Conservation (phyloP, 176 grass and related monocot genomes). For the Aegilops tauschii region DNA sequence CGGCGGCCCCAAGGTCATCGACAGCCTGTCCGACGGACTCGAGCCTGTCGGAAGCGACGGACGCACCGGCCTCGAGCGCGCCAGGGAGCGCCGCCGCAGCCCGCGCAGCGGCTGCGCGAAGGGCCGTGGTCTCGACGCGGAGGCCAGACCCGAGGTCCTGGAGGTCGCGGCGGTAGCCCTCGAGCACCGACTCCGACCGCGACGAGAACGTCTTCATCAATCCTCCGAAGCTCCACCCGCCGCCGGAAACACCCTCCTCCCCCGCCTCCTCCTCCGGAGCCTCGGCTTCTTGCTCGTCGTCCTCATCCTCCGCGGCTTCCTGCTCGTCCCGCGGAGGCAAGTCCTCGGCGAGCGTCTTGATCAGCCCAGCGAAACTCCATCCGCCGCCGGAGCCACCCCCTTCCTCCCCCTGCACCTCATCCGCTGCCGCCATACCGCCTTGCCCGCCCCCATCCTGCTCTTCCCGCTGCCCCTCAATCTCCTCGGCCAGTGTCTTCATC, state of each 20-base stretch:
- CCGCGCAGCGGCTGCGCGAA: slow-evolving; percentile 49
- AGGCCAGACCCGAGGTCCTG: slow-evolving; percentile 72
- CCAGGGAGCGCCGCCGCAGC: slow-evolving; percentile 32
- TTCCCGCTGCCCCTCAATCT: slow-evolving; percentile 39
- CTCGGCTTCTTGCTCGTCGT: background rate
- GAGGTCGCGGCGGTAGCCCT: slow-evolving; percentile 68
- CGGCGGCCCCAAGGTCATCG: slow-evolving; percentile 62
- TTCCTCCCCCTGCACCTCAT: slow-evolving; percentile 4
- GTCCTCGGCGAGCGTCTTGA: slow-evolving; percentile 33
- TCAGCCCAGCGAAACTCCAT: slow-evolving; percentile 63
- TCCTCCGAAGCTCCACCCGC: slow-evolving; percentile 60
- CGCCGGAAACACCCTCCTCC: background rate
- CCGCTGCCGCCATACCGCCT: background rate
- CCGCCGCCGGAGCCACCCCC: background rate
- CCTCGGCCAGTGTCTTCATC: slow-evolving; percentile 68
- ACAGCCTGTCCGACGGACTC: slow-evolving; percentile 77
- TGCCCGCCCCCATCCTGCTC: slow-evolving; percentile 15
- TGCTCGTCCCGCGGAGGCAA: background rate
- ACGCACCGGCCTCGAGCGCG: slow-evolving; percentile 58
- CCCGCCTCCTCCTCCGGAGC: background rate
- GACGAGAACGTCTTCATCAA: slow-evolving; percentile 71
- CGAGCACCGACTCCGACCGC: slow-evolving; percentile 63
- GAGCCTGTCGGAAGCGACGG: slow-evolving; percentile 59
- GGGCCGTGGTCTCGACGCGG: slow-evolving; percentile 50
- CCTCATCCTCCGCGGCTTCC: background rate